These are phyloP conservation scores for Camellia japonica DNA, from an alignment of 148 eudicot genomes.

Conservation along the genomic window DNA sequence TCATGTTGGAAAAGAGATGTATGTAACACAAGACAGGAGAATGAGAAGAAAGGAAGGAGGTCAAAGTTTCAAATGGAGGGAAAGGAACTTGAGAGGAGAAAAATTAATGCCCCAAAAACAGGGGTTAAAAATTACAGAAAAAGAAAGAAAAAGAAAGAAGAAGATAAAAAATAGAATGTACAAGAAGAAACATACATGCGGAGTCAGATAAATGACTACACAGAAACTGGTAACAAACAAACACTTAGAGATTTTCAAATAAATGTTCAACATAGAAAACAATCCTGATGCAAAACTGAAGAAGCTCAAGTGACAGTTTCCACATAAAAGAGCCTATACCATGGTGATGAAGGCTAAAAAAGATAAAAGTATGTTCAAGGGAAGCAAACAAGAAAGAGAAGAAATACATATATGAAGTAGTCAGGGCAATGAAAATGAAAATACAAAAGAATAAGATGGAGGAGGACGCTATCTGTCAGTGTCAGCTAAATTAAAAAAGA, in stretches of 20 bases:
- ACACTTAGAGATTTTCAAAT: not conserved
- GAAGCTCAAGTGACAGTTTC: not conserved
- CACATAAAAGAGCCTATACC: not conserved
- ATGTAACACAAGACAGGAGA: too few species aligned
- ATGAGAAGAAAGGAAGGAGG: too few species aligned
- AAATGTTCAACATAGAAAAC: not conserved
- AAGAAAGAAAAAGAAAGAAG: too few species aligned
- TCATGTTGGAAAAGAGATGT: too few species aligned
- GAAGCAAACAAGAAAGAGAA: not conserved
- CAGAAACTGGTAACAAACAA: not conserved
- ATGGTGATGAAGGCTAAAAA: not conserved
- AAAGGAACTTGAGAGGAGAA: not conserved
- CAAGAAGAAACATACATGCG: not conserved
- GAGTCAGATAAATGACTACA: not conserved
- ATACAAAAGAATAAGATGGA: too few species aligned
- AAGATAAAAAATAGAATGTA: too few species aligned
- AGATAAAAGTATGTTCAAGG: too few species aligned
- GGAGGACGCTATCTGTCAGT: too few species aligned
- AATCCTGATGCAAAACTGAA: not conserved
- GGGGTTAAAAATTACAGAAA: not conserved
- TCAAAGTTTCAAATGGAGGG: not conserved
- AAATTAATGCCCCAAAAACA: not conserved
- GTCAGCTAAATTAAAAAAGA: too few species aligned
- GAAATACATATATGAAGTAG: not conserved
- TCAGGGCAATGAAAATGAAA: too few species aligned